Percentiles rank a stretch among this genome's conserved stretches.
These are phyloP conservation scores for Cymbidium sinense DNA, from an alignment of 106 monocot species.

Conservation along the genomic window DNA sequence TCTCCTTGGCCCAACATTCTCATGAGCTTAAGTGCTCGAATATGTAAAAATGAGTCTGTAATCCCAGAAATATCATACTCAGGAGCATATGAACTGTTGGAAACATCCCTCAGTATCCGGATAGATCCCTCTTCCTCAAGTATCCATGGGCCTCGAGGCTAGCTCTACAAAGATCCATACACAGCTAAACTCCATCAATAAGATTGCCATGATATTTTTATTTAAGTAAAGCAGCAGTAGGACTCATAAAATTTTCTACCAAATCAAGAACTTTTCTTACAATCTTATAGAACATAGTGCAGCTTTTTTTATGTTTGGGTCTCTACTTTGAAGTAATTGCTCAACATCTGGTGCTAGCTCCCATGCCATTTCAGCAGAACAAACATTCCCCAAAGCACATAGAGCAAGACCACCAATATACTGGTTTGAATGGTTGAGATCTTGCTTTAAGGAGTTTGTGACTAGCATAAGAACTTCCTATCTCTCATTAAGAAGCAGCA, in stretches of 20 bases:
- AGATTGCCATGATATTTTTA: constrained; percentile 97
- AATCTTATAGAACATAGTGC: constrained; percentile 95
- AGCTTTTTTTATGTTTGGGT: constrained; percentile 97
- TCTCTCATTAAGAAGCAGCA: too few species aligned
- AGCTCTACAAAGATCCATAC: constrained; percentile 83
- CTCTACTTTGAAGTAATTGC: constrained; percentile 74
- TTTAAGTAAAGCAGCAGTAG: constrained; percentile 70
- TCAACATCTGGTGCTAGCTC: constrained; percentile 97
- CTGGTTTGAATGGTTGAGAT: constrained; percentile 94
- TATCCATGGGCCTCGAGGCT: constrained; percentile 59
- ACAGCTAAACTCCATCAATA: constrained; percentile 82
- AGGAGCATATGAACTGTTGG: too few species aligned
- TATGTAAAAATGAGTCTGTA: too few species aligned
- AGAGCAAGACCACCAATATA: constrained; percentile 92
- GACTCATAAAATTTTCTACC: constrained; percentile 85
- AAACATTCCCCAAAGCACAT: too few species aligned
- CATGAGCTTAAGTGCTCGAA: too few species aligned
- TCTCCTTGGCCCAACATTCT: too few species aligned
- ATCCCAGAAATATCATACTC: too few species aligned
- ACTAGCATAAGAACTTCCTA: too few species aligned
- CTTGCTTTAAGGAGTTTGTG: too few species aligned
- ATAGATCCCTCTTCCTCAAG: too few species aligned
- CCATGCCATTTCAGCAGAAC: constrained; percentile 96
- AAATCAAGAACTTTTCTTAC: too few species aligned
- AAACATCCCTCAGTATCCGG: too few species aligned